These are phyloP conservation scores for Globisporangium carolinianum DNA, from an alignment of 352 stramenopile genomes.

Conservation along the genomic window DNA sequence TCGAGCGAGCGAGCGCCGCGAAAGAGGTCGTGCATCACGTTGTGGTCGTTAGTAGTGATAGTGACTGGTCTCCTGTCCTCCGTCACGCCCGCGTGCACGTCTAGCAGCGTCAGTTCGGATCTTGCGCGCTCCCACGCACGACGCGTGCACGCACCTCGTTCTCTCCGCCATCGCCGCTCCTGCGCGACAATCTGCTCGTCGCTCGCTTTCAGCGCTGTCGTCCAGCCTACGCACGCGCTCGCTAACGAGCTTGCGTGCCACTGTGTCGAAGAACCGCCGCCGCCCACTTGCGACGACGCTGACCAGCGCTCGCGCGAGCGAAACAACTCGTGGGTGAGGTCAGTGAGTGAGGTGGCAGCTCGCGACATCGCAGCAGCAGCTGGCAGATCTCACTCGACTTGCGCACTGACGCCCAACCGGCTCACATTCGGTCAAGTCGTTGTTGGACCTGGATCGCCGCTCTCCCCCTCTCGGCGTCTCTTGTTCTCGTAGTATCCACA, in stretches of 20 bases:
- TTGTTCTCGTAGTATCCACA: not conserved
- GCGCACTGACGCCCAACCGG: too few species aligned
- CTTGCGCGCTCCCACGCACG: not conserved
- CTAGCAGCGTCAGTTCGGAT: not conserved
- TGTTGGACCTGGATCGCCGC: too few species aligned
- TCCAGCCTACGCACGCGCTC: constrained; percentile 1
- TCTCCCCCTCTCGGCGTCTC: too few species aligned
- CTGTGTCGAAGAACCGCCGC: not conserved
- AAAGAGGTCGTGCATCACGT: too few species aligned
- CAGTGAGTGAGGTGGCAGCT: not conserved
- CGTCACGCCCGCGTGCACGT: too few species aligned
- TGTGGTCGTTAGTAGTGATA: too few species aligned
- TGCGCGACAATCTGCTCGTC: too few species aligned
- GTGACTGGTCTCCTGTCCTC: too few species aligned
- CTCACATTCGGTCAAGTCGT: not conserved
- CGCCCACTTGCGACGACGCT: not conserved
- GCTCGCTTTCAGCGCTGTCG: too few species aligned
- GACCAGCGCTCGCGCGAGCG: not conserved
- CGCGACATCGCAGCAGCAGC: constrained; percentile 4
- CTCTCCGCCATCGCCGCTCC: too few species aligned
- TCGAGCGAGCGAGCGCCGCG: too few species aligned
- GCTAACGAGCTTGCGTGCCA: not conserved
- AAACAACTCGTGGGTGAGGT: not conserved
- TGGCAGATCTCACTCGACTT: not conserved
- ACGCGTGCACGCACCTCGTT: too few species aligned